These are phyloP conservation scores for Paramyrothecium sp. DNA, from an alignment of 2,329 filamentous ascomycete species.

Conservation along the genomic window DNA sequence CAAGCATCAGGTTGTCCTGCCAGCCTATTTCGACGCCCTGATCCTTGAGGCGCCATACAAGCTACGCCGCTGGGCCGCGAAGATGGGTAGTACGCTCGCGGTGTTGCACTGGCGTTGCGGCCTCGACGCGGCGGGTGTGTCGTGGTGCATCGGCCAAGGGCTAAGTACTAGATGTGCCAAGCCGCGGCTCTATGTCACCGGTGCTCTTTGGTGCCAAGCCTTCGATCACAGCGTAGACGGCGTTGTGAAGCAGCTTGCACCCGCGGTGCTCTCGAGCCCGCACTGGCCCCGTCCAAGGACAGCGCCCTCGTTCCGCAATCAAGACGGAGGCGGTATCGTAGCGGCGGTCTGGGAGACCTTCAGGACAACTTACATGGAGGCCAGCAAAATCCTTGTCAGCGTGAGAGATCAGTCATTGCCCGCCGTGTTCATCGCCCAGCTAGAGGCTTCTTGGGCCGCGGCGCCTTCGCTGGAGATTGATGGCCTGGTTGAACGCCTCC, in stretches of 20 bases:
- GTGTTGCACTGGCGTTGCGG: conserved; percentile 20
- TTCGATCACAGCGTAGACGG: not conserved
- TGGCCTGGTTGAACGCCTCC: too few species aligned
- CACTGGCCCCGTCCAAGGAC: not conserved
- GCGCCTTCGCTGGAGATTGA: too few species aligned
- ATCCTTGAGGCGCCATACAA: not conserved
- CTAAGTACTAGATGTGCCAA: not conserved
- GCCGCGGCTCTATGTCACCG: conserved; percentile 16
- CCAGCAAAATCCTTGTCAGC: not conserved
- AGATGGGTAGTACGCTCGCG: conserved; percentile 19
- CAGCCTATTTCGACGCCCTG: conserved; percentile 19
- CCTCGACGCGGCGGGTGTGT: conserved; percentile 18
- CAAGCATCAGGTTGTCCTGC: conserved; percentile 6
- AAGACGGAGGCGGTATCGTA: not conserved
- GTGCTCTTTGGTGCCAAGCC: conserved; percentile 16
- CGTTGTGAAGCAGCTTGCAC: not conserved
- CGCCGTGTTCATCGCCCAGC: too few species aligned
- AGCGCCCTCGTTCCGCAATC: not conserved
- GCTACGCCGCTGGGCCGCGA: conserved; percentile 1
- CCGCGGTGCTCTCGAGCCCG: not conserved
- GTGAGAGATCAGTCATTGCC: too few species aligned
- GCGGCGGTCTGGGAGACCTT: not conserved
- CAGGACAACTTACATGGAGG: not conserved
- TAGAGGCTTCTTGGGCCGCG: too few species aligned
- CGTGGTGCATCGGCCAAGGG: conserved; percentile 13